phyloP scores from a whole-genome alignment of 2,329 filamentous ascomycete genomes.

The Fusarium sp. region DNA sequence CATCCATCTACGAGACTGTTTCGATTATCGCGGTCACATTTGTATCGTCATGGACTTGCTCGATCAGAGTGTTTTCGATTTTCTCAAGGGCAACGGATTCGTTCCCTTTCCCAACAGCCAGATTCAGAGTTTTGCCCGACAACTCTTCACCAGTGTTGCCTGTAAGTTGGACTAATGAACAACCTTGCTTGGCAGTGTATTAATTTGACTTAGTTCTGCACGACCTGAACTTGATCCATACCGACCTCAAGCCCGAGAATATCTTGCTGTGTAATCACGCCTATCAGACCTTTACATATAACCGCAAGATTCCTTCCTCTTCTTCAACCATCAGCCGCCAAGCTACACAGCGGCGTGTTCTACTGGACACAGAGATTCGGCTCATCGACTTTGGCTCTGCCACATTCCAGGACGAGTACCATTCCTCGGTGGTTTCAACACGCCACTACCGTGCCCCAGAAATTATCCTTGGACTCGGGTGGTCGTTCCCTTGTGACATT shows the following conservation, averaged over 20 bases:
- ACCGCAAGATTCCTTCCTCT: conserved; percentile 73
- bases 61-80: conserved; percentile 97
- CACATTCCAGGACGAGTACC: conserved; percentile 77
- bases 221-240: conserved; percentile 96
- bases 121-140: conserved; percentile 95
- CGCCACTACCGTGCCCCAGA: conserved; percentile 75
- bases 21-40: conserved; percentile 96
- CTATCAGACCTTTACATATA: conserved; percentile 76
- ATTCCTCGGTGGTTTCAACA: conserved; percentile 75
- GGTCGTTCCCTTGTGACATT: conserved; percentile 76
- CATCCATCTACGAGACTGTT: conserved; percentile 95
- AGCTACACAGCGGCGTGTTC: conserved; percentile 69
- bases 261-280: conserved; percentile 71
- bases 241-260: conserved; percentile 76
- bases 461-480: conserved; percentile 74
- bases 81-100: conserved; percentile 93
- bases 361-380: conserved; percentile 74
- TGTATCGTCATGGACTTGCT: conserved; percentile 82
- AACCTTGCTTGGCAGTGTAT: not conserved
- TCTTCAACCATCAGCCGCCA: conserved; percentile 66
- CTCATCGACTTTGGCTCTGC: conserved; percentile 77
- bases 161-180: conserved; percentile 68
- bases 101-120: conserved; percentile 98
- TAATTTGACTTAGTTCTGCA: conserved; percentile 74
- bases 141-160: conserved; percentile 96